Percentiles rank a stretch among this genome's conserved stretches.
phyloP scores from a whole-genome alignment of 331 rosid species.

The Malus hybrid region DNA sequence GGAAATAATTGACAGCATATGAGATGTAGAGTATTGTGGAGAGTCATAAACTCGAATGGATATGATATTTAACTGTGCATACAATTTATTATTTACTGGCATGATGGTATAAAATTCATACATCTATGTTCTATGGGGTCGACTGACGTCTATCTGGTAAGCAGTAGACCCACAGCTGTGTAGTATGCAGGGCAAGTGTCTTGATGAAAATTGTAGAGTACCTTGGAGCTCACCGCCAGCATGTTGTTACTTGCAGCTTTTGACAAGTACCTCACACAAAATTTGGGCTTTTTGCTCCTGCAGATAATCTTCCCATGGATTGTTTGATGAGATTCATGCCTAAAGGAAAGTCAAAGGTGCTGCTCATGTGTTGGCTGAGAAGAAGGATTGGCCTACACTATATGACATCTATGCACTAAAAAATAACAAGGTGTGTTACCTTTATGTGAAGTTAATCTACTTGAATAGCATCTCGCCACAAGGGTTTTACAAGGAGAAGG shows the following conservation, averaged over 20 bases:
- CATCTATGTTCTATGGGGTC: neutral
- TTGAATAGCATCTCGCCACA: neutral
- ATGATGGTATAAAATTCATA: neutral
- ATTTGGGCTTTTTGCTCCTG: slow-evolving; percentile 9
- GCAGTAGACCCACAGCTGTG: neutral
- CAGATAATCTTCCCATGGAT: slow-evolving; percentile 95
- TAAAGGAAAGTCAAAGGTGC: slow-evolving; percentile 65
- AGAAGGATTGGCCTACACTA: slow-evolving; percentile 78
- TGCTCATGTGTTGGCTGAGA: slow-evolving; percentile 66
- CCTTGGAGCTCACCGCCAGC: neutral
- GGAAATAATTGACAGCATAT: neutral
- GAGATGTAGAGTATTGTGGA: neutral
- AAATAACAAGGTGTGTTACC: slow-evolving; percentile 59
- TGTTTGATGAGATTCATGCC: slow-evolving; percentile 91
- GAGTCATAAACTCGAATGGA: neutral
- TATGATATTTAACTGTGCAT: neutral
- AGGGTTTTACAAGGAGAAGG: neutral
- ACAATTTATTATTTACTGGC: neutral
- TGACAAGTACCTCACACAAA: neutral
- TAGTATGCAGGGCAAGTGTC: neutral
- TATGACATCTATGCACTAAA: slow-evolving; percentile 51
- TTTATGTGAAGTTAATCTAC: neutral
- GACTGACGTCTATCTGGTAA: neutral
- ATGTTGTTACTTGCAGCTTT: slow-evolving; percentile 1
- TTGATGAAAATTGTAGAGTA: neutral